Base-by-base conservation (phyloP, 129 eudicot genomes). In the Helianthus tuberosus region DNA sequence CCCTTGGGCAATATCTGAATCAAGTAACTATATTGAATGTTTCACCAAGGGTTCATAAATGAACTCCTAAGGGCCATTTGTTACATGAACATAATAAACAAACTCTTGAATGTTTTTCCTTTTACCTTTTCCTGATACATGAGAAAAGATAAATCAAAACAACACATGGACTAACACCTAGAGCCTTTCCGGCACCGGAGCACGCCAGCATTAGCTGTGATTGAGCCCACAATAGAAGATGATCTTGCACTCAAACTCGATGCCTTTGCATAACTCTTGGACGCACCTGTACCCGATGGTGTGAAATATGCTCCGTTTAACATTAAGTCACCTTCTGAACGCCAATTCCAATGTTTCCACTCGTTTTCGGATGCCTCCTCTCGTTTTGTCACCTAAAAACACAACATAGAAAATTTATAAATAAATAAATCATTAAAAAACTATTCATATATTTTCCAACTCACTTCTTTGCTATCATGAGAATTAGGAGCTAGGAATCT, bases 281-380 rank as follows among this genome's bases (percentile, higher is more conserved):
- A 84, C 1, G 96, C 75, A 20, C 89, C 89, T 3, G 84, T 87
- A 3, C 97, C 97, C 1, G 97, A 82, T 0, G 74, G 41, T 1
- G 74, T 83, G 71, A 91, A 91, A 20, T 58, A 88, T 9, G 97
- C 97, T 13, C 97, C 96, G n/a, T 91, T 91, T 29, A 91, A 66
- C 87, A 89, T 47, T 36, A 86, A 49, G 50, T 89, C 96, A 14
- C 96, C 96, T 79, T 86, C 84, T 4, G 96, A 89, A 6, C 90
- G 85, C 96, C 96, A 89, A 17, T 89, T 84, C 96, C 96, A 89
- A 3, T 75, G 79, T 73, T 57, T 89, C 96, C 97, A 88, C 69
- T 86, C 82, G 1, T 74, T 73, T 38, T 84, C 77, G 9, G 84
- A 71, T 2, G 88, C 81, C 8, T 88, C 87, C 79, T 86, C 90